These are phyloP conservation scores for Mimosa pudica DNA, from an alignment of 306 rosid species.

Conservation along the genomic window DNA sequence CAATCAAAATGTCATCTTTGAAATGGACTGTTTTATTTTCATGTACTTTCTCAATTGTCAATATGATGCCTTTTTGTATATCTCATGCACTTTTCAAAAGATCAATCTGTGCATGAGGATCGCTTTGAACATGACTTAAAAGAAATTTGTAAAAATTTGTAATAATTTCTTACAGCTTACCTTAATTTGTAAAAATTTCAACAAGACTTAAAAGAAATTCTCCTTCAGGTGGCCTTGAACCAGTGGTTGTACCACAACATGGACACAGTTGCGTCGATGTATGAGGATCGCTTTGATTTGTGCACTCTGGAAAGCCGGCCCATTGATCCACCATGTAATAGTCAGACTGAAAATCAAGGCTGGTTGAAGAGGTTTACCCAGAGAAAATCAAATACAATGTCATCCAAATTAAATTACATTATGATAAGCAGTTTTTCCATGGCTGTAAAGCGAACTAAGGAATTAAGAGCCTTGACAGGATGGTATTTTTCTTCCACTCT, in stretches of 20 bases:
- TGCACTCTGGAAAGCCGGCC: constrained; percentile 61
- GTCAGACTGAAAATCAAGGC: constrained; percentile 49
- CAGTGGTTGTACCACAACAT: constrained; percentile 87
- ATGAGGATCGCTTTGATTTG: constrained; percentile 89
- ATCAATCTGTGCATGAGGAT: constrained; percentile 6
- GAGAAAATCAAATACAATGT: constrained; percentile 43
- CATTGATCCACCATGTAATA: constrained; percentile 48
- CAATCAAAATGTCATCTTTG: constrained; percentile 19
- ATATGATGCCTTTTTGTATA: background rate
- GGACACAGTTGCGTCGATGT: constrained; percentile 89
- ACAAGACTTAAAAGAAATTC: constrained; percentile 4
- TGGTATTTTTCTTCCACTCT: constrained; percentile 53
- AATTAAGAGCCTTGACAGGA: constrained; percentile 81
- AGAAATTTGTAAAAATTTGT: too few relatives aligned
- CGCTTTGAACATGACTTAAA: too few relatives aligned
- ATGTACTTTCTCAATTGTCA: background rate
- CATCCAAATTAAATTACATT: constrained; percentile 43
- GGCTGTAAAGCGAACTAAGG: constrained; percentile 83
- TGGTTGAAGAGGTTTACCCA: constrained; percentile 77
- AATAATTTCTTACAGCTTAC: background rate
- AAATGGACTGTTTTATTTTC: constrained; percentile 11
- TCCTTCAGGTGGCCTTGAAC: constrained; percentile 77
- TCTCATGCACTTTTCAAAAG: constrained; percentile 6
- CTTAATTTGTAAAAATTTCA: constrained; percentile 20
- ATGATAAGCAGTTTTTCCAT: constrained; percentile 59